phyloP scores from a whole-genome alignment of 2,329 filamentous ascomycete genomes.

The Penicillium verrucosum region DNA sequence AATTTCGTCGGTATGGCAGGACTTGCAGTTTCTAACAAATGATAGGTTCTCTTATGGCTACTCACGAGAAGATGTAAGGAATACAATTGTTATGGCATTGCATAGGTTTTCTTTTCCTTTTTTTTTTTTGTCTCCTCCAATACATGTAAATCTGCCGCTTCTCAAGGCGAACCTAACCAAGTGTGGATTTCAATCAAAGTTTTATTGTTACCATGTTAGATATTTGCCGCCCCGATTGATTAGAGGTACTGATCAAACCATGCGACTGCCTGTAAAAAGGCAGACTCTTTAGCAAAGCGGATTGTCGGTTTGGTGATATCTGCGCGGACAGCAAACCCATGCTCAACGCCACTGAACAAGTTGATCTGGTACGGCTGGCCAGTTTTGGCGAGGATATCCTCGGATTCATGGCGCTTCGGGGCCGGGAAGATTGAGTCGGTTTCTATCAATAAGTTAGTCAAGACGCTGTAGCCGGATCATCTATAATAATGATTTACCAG shows the following conservation, averaged over 20 bases:
- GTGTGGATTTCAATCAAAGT: constrained; percentile 8
- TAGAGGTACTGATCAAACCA: constrained; percentile 53
- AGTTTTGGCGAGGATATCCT: constrained; percentile 55
- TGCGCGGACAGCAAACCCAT: constrained; percentile 69
- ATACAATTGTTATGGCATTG: not conserved
- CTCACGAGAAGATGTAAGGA: constrained; percentile 45
- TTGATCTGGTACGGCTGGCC: constrained; percentile 68
- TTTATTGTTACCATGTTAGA: not conserved
- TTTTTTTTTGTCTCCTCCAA: constrained; percentile 1
- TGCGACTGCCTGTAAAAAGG: constrained; percentile 68
- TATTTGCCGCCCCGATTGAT: not conserved
- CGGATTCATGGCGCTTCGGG: constrained; percentile 59
- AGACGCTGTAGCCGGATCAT: not conserved
- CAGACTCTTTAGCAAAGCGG: constrained; percentile 70
- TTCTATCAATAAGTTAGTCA: constrained; percentile 36
- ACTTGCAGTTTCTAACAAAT: constrained; percentile 15
- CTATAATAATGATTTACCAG: constrained; percentile 17
- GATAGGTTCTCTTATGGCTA: constrained; percentile 47
- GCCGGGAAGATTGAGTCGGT: constrained; percentile 61
- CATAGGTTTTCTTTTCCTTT: not conserved
- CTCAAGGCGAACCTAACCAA: constrained; percentile 7
- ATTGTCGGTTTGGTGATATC: constrained; percentile 55
- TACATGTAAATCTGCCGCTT: constrained; percentile 19
- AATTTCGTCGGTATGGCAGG: not conserved
- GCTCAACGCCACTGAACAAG: constrained; percentile 64